phyloP scores from a whole-genome alignment of 2,329 filamentous ascomycete species.

The Epichloe sibirici region DNA sequence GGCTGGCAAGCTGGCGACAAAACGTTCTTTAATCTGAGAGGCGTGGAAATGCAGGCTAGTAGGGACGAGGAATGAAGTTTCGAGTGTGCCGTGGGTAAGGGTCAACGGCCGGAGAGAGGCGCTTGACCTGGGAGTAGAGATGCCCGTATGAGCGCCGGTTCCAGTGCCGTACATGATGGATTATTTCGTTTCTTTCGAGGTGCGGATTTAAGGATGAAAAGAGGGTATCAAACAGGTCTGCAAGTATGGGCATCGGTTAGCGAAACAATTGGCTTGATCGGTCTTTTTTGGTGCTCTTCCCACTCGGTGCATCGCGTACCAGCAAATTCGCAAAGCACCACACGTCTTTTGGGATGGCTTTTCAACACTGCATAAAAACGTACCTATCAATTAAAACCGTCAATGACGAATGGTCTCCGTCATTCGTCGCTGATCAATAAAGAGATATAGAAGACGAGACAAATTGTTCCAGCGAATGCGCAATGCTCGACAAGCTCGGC shows the following conservation, averaged over 20 bases:
- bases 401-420: slow-evolving; percentile 11
- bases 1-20: slow-evolving; percentile 70
- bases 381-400: slow-evolving; percentile 22
- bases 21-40: slow-evolving; percentile 84
- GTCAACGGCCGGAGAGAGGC: slow-evolving; percentile 85
- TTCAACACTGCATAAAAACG: slow-evolving; percentile 4
- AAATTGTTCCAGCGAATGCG: slow-evolving; percentile 2
- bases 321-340: neutral
- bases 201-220: neutral
- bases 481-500: slow-evolving; percentile 5
- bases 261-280: neutral
- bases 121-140: slow-evolving; percentile 89
- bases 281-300: neutral
- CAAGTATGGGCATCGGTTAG: neutral
- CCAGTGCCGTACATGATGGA: slow-evolving; percentile 71
- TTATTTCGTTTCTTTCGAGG: neutral
- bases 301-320: neutral
- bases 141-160: slow-evolving; percentile 83
- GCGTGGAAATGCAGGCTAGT: slow-evolving; percentile 95
- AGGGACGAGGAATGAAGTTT: slow-evolving; percentile 90
- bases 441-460: neutral
- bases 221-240: slow-evolving; percentile 31
- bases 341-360: neutral
- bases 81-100: slow-evolving; percentile 85
- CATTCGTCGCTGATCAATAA: neutral